Base-by-base conservation (phyloP, 495 filamentous ascomycete genomes). In the Amorphotheca resinae region DNA sequence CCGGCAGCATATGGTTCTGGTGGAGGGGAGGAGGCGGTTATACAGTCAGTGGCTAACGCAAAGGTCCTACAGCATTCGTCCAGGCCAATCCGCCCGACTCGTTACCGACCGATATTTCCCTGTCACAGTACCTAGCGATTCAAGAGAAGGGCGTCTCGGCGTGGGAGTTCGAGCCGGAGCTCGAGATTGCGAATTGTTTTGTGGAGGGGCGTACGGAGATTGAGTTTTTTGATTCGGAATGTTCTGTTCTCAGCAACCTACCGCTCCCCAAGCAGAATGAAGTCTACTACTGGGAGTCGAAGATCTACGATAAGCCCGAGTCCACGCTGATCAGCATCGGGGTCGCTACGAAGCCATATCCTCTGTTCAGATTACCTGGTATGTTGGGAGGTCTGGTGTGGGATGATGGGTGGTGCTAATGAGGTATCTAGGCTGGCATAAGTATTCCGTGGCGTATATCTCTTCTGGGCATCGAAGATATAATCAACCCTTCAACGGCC, bases 251-350 rank as follows among this genome's bases (percentile, higher is more conserved):
- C 69, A 94, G 82, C 60, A 98, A 98, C 51, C 64, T 98, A 30
- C 91, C 91, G 0, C 81, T 98, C 26, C 91, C 91, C 17, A 98
- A 98, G 59, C 91, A 98, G 57, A 96, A 98, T 53, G 91, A 98
- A 58, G 88, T 95, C 11, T 96, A 96, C 56, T 98, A 98, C 60
- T 98, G 91, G 91, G 91, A 98, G 57, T 85, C 91, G 11, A 98
- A 98, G 64, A 79, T 98, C 31, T 96, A 91, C 62, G 93, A 96
- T 41, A 95, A 96, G 62, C 89, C 91, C 2, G 91, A 95, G 26
- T 72, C 67, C 12, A 87, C 88, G 0, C 63, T 83, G 45, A 69
- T 98, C 32, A 87, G 80, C 52, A 82, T 98, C 45, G 91, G 91
- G 33, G 79, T 98, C 67, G 79, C 85, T 9, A 96, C 93, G 14